Conservation (phyloP, 1,139 yeast genomes). For the Kurtzmaniella natalensis region DNA sequence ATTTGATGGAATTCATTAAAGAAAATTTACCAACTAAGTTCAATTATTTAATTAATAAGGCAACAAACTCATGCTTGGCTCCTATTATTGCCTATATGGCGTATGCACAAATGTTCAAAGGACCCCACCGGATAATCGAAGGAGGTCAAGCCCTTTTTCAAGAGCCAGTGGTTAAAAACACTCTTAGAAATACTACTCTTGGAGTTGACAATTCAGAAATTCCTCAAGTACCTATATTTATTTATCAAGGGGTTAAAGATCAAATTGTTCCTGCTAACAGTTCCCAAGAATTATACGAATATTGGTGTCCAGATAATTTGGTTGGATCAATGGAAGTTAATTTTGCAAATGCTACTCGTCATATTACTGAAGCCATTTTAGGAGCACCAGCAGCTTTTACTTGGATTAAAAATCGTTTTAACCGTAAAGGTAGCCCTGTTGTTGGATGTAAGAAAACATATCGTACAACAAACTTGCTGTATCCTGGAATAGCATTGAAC, state of each 20-base stretch:
- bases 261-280: constrained; percentile 15
- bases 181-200: constrained; percentile 11
- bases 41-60: background rate
- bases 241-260: constrained; percentile 17
- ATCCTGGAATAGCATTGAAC: constrained; percentile 9
- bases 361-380: constrained; percentile 10
- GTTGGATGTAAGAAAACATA: constrained; percentile 11
- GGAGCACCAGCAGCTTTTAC: constrained; percentile 14
- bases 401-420: constrained; percentile 9
- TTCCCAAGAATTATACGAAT: constrained; percentile 12
- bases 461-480: constrained; percentile 10
- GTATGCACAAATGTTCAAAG: constrained; percentile 5
- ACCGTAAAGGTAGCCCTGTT: constrained; percentile 1
- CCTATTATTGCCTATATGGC: constrained; percentile 2
- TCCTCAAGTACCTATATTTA: constrained; percentile 18
- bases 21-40: background rate
- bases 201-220: constrained; percentile 6
- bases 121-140: background rate
- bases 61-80: constrained; percentile 1
- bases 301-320: constrained; percentile 16
- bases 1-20: constrained; percentile 7
- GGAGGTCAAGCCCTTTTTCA: constrained; percentile 7
- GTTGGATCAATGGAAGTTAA: constrained; percentile 13
- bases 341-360: constrained; percentile 11
- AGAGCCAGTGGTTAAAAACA: constrained; percentile 6